Evolutionary conservation across 2,329 filamentous ascomycete species (phyloP).

Genomic region (Exophiala alcalophila): DNA sequence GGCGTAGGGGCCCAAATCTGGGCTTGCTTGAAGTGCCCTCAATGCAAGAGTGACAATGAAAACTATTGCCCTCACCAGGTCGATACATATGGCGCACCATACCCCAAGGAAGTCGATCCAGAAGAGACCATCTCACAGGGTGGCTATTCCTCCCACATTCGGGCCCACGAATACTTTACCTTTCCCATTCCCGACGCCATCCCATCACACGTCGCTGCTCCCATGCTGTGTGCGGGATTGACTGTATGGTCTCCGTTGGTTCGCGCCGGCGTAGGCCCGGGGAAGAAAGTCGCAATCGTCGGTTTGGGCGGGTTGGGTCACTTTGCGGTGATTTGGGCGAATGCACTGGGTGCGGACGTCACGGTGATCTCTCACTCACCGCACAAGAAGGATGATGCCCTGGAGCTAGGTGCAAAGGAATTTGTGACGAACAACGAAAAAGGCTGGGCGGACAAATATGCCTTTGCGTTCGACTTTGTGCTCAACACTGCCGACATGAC

Average conservation of each 20-base stretch:
- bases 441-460: constrained; percentile 56
- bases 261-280: constrained; percentile 69
- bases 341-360: constrained; percentile 62
- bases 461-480: constrained; percentile 60
- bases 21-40: constrained; percentile 62
- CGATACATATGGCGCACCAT: constrained; percentile 50
- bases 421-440: constrained; percentile 59
- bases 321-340: constrained; percentile 67
- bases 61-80: constrained; percentile 62
- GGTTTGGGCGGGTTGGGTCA: constrained; percentile 65
- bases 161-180: constrained; percentile 72
- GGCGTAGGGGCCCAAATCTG: constrained; percentile 67
- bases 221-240: constrained; percentile 70
- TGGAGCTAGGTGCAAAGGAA: constrained; percentile 59
- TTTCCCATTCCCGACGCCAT: constrained; percentile 71
- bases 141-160: constrained; percentile 65
- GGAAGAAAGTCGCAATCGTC: constrained; percentile 47
- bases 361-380: constrained; percentile 61
- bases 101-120: constrained; percentile 45
- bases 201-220: constrained; percentile 44
- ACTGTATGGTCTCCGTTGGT: constrained; percentile 77
- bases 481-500: constrained; percentile 77
- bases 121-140: constrained; percentile 64
- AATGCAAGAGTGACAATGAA: constrained; percentile 65
- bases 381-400: constrained; percentile 58